phyloP scores from a whole-genome alignment of 2,329 filamentous ascomycete species.

The Didymella sp. region DNA sequence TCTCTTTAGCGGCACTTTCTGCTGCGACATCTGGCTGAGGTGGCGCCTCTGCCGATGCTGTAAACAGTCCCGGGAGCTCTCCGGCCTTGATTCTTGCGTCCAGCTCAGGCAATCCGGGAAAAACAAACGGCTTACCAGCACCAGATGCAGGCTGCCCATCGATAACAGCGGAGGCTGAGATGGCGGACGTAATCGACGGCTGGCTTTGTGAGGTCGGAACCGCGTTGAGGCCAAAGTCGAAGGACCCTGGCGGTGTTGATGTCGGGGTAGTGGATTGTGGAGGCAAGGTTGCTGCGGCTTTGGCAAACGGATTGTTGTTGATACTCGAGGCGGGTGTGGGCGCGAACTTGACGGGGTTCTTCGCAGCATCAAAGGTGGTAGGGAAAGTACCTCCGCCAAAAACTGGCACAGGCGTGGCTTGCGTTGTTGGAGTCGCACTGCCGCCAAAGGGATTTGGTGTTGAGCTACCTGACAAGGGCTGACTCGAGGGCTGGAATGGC shows the following conservation, averaged over 20 bases:
- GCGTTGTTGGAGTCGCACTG: neutral
- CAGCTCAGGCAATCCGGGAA: slow-evolving; percentile 16
- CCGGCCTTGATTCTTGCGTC: slow-evolving; percentile 2
- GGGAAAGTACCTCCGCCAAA: slow-evolving; percentile 22
- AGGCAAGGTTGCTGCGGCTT: neutral
- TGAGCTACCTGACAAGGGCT: slow-evolving; percentile 2
- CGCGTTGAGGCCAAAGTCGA: slow-evolving; percentile 2
- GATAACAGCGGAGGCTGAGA: neutral
- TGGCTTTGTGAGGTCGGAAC: neutral
- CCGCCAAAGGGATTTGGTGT: slow-evolving; percentile 24
- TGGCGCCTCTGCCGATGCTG: slow-evolving; percentile 23
- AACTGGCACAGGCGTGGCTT: neutral
- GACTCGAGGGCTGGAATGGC: slow-evolving; percentile 25
- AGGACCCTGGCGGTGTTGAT: slow-evolving; percentile 11
- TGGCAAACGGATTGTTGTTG: slow-evolving; percentile 21
- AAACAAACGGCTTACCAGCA: slow-evolving; percentile 10
- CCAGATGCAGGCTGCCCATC: neutral
- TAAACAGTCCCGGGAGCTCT: neutral
- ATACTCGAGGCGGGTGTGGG: slow-evolving; percentile 7
- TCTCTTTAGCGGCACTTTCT: slow-evolving; percentile 27
- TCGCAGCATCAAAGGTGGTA: slow-evolving; percentile 40
- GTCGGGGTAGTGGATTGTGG: slow-evolving; percentile 9
- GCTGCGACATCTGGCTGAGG: slow-evolving; percentile 15
- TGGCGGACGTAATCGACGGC: neutral
- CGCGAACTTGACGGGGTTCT: slow-evolving; percentile 39